Evolutionary conservation across 2,329 filamentous ascomycete genomes (phyloP), one percentile per base, ranked within the genome.

Genomic region (Xylariaceae sp.): DNA sequence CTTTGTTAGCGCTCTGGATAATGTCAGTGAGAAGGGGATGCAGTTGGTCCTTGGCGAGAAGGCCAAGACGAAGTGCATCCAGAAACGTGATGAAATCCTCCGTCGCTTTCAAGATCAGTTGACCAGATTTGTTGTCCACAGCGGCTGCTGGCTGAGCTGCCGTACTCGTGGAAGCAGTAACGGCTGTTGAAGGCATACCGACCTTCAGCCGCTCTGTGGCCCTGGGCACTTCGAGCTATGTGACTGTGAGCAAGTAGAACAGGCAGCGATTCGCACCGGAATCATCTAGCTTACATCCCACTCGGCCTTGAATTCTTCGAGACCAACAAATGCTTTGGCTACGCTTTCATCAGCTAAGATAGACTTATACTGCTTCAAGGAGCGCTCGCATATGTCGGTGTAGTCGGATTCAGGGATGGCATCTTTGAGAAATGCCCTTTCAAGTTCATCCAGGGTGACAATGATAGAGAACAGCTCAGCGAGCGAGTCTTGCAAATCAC

Each of bases 31-130:
- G 82, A 17, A 99, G 79, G 2, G 94, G 94, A 71, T 99, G 95
- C n/a, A 99, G 79, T 64, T 94, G 92, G 73, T 97, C 93, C 72
- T 99, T 99, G 52, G 93, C 93, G 9, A 96, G 81, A 69, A 97
- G 85, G 50, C 93, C 92, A 57, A 99, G 85, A 72, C 92, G 92
- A 68, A 99, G 82, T 13, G 94, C 95, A 72, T 99, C 94, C 55
- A 99, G 83, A 71, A 99, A 93, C 0, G 94, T 99, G 74, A 99
- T 99, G 74, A 99, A 99, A 73, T 97, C 95, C 74, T 99, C 92
- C 0, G 93, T 97, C 1, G 94, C 94, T 64, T 93, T 88, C 48
- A 95, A 79, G 60, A 97, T 95, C 42, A 97, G 75, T 2, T 85
- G 78, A 8, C 85, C 83, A 63, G 81, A 82, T 42, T 79, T 81